Percentiles rank a stretch among this genome's conserved stretches.
Evolutionary conservation across 176 grass and related monocot genomes (phyloP).

Genomic region (Eremochloa ophiuroides): DNA sequence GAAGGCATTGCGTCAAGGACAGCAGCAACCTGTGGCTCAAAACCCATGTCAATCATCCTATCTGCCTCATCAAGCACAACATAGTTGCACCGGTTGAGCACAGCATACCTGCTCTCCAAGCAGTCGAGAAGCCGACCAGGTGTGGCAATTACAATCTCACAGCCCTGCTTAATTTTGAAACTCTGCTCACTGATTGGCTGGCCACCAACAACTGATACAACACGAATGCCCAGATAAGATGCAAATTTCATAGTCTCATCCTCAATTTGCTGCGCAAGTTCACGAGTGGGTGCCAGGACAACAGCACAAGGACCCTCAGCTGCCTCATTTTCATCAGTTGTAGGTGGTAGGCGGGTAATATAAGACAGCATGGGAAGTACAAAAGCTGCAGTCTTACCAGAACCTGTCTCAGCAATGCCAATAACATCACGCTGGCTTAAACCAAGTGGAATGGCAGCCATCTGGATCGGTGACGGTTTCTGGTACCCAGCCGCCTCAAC

Average conservation of each 20-base stretch:
- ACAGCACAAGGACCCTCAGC: constrained; percentile 84
- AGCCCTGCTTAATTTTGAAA: constrained; percentile 85
- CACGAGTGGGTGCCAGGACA: constrained; percentile 89
- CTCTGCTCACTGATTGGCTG: constrained; percentile 88
- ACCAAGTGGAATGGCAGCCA: constrained; percentile 92
- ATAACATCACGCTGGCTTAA: constrained; percentile 95
- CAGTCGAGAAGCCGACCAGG: constrained; percentile 89
- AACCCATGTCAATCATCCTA: constrained; percentile 99
- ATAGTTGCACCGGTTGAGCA: constrained; percentile 95
- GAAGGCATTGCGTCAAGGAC: constrained; percentile 94
- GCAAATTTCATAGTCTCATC: constrained; percentile 97
- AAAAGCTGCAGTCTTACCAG: constrained; percentile 91
- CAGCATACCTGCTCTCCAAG: constrained; percentile 84
- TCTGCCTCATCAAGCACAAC: constrained; percentile 97
- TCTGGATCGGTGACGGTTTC: constrained; percentile 81
- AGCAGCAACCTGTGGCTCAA: constrained; percentile 90
- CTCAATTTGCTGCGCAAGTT: constrained; percentile 94
- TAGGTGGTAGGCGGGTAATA: constrained; percentile 75
- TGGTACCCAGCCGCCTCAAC: constrained; percentile 73
- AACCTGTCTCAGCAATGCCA: constrained; percentile 89
- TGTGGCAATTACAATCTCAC: constrained; percentile 90
- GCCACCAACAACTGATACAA: constrained; percentile 90
- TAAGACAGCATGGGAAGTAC: constrained; percentile 93
- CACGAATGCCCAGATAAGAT: constrained; percentile 83
- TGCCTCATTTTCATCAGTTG: constrained; percentile 79